These are phyloP conservation scores for Byssochlamys sp. DNA, from an alignment of 2,329 filamentous ascomycete species.

Conservation along the genomic window DNA sequence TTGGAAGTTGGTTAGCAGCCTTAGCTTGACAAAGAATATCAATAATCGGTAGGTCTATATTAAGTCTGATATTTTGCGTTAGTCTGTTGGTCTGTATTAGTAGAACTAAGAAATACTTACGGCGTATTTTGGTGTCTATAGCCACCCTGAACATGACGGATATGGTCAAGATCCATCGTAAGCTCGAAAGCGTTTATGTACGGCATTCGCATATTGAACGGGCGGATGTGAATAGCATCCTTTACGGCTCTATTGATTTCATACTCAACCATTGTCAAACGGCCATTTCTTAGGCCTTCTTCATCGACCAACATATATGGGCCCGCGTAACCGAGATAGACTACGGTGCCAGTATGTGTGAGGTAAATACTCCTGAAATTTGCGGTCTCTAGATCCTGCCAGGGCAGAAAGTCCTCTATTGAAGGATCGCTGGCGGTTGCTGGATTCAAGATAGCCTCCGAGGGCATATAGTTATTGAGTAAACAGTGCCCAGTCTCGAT, in stretches of 20 bases:
- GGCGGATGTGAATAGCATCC: neutral
- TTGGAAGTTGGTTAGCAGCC: constrained; percentile 8
- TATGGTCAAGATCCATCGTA: neutral
- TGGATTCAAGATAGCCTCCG: too few species aligned
- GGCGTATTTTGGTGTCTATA: neutral
- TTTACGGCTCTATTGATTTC: neutral
- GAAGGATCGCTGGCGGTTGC: too few species aligned
- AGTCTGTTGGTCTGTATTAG: neutral
- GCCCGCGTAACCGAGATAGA: neutral
- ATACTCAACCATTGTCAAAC: constrained; percentile 1
- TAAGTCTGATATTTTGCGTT: constrained; percentile 1
- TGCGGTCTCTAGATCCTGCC: too few species aligned
- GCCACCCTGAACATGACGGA: neutral
- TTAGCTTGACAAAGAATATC: constrained; percentile 9
- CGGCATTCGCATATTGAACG: neutral
- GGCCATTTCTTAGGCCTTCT: constrained; percentile 1
- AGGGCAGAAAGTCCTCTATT: too few species aligned
- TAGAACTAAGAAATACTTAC: neutral
- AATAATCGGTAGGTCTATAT: constrained; percentile 9
- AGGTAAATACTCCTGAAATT: too few species aligned
- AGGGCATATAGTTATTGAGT: too few species aligned
- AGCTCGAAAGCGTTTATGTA: neutral
- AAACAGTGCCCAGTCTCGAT: too few species aligned
- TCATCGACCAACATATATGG: constrained; percentile 3
- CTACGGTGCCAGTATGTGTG: too few species aligned